Conservation (phyloP, 306 rosid genomes). For the Fagus sylvatica region DNA sequence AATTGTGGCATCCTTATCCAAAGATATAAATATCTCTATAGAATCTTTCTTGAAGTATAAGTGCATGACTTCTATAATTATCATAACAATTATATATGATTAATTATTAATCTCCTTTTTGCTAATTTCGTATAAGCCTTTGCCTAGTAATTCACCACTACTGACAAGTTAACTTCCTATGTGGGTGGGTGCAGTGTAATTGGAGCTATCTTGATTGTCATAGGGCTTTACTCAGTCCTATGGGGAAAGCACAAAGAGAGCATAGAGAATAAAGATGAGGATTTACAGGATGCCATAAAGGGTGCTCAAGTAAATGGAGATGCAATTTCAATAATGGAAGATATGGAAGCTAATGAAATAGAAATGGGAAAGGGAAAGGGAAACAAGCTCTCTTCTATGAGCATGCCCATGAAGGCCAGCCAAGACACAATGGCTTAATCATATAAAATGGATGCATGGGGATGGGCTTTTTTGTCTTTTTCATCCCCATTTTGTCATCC, state of each 20-base stretch:
- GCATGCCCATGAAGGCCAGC: constrained; percentile 32
- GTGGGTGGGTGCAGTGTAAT: constrained; percentile 51
- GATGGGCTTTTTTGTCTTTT: constrained; percentile 36
- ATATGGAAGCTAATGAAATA: constrained; percentile 32
- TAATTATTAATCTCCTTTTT: background rate
- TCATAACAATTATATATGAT: background rate
- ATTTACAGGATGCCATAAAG: constrained; percentile 60
- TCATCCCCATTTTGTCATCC: constrained; percentile 10
- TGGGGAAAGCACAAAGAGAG: constrained; percentile 92
- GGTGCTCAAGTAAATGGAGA: constrained; percentile 30
- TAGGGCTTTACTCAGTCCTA: constrained; percentile 76
- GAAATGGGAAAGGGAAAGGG: constrained; percentile 9
- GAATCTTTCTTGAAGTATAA: no score
- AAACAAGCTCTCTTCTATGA: constrained; percentile 28
- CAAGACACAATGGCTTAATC: constrained; percentile 15
- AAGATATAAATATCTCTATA: background rate
- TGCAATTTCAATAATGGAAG: constrained; percentile 21
- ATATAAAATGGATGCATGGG: background rate
- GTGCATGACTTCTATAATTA: no score
- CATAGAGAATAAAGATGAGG: constrained; percentile 34
- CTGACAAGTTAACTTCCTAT: background rate
- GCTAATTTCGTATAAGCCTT: no score
- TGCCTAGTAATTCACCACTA: no score
- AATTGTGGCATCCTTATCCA: background rate
- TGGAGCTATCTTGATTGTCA: constrained; percentile 61